Evolutionary conservation across 345 rosid genomes (phyloP).

Genomic region (Limnanthes douglasii): DNA sequence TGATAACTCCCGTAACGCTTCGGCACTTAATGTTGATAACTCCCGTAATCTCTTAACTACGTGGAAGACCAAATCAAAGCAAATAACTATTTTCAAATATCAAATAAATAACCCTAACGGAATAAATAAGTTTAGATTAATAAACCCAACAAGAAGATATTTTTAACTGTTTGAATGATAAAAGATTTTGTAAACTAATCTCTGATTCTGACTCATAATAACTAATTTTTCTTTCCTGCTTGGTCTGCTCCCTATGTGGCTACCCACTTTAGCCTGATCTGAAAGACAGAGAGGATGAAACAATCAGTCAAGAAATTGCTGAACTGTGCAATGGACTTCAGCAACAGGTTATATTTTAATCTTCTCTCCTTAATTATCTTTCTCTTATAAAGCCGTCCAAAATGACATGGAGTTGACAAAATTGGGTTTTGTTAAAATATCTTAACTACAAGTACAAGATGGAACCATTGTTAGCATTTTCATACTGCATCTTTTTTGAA

Average conservation of each 20-base stretch:
- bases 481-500: neutral
- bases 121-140: too few species aligned
- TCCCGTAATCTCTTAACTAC: too few species aligned
- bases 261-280: constrained; percentile 36
- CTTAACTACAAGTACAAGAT: too few species aligned
- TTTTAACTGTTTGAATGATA: neutral
- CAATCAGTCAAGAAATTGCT: constrained; percentile 20
- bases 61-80: too few species aligned
- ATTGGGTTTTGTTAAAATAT: too few species aligned
- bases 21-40: too few species aligned
- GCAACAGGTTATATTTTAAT: constrained; percentile 18
- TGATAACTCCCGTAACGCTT: too few species aligned
- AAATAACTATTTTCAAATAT: too few species aligned
- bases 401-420: too few species aligned
- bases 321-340: constrained; percentile 22
- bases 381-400: neutral
- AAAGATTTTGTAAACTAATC: neutral
- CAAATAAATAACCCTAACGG: too few species aligned
- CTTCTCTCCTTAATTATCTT: too few species aligned
- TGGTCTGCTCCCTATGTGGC: constrained; percentile 1
- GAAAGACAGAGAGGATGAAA: constrained; percentile 37
- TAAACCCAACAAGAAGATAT: too few species aligned
- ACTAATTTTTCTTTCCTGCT: neutral
- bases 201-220: neutral
- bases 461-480: neutral